These are phyloP conservation scores for Verticillium albo-atrum DNA, from an alignment of 2,329 filamentous ascomycete species.

Conservation along the genomic window DNA sequence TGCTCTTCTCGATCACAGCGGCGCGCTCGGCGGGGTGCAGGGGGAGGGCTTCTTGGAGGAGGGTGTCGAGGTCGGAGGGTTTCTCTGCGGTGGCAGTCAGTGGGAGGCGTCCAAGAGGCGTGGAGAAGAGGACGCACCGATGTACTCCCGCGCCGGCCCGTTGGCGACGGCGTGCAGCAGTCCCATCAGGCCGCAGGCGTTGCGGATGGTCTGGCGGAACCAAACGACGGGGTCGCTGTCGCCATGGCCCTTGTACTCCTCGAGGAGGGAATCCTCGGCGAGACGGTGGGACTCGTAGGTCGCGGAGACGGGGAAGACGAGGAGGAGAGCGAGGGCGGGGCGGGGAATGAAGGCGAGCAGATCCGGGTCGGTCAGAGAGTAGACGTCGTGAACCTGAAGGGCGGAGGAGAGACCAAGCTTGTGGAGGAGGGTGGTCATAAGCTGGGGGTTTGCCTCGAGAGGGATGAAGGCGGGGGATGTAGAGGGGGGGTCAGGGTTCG, in stretches of 20 bases:
- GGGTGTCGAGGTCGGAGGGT: constrained; percentile 53
- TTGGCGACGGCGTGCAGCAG: constrained; percentile 80
- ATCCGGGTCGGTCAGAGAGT: constrained; percentile 79
- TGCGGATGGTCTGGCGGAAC: constrained; percentile 93
- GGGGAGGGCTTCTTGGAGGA: constrained; percentile 68
- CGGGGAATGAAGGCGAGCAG: constrained; percentile 84
- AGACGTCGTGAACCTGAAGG: constrained; percentile 85
- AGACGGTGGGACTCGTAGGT: constrained; percentile 74
- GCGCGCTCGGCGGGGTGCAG: constrained; percentile 64
- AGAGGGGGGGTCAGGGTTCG: constrained; percentile 33
- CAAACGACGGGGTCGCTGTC: constrained; percentile 74
- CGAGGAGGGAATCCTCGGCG: constrained; percentile 62
- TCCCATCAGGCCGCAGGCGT: constrained; percentile 89
- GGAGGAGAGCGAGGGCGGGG: constrained; percentile 80
- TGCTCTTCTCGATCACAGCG: constrained; percentile 70
- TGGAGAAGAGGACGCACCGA: constrained; percentile 41
- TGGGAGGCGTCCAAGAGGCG: background rate
- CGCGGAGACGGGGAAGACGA: constrained; percentile 83
- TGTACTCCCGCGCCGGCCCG: constrained; percentile 60
- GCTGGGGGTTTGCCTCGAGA: constrained; percentile 74
- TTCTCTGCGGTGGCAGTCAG: constrained; percentile 26
- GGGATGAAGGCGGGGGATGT: constrained; percentile 48
- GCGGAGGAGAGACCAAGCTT: constrained; percentile 76
- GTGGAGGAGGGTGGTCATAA: constrained; percentile 80
- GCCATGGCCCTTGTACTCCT: constrained; percentile 65